Base-by-base conservation (phyloP, 148 eudicot genomes). In the Agrostemma githago region DNA sequence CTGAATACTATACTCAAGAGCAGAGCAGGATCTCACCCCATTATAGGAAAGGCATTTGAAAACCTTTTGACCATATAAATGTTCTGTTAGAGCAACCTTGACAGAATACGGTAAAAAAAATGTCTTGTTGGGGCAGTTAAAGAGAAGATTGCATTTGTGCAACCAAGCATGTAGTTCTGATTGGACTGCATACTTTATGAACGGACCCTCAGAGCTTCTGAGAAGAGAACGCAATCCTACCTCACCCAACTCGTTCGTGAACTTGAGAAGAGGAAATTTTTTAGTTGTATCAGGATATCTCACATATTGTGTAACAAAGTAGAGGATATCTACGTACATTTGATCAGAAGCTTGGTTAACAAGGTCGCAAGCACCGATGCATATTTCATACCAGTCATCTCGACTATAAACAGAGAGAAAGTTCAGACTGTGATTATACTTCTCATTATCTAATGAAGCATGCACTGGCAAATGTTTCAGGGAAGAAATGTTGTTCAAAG, bases 361-460 rank as follows among this genome's bases (percentile, higher is more conserved):
- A n/a, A 86, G 68, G 65, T 86, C 82, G 64, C 85, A 84, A 75
- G 84, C 74, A 53, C 65, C 59, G 44, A 88, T 84, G 74, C 88
- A 86, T 64, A 76, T 78, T 5, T 78, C 71, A 62, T 86, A 86
- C 92, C 92, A 88, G 41, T 68, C 83, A 15, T 43, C 46, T 73
- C 14, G 26, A 68, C 43, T 6, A 83, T 82, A 70, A 10, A 88
- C 84, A 10, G 75, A 79, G 74, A 88, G 71, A 74, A 86, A 88
- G 8, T 78, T 38, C 48, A 86, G 74, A 21, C 78, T 44, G 3
- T 74, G 66, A 65, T 82, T 40, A 61, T 81, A 84, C 57, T 76
- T 71, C 0, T 66, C 75, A 40, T 12, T 43, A 72, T 88, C 92
- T 39, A 88, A 82, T 7, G 86, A 83, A 78, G 79, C 76, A 75